Conservation (phyloP, 805 yeast species). For the Tanozyma kutaoensis region DNA sequence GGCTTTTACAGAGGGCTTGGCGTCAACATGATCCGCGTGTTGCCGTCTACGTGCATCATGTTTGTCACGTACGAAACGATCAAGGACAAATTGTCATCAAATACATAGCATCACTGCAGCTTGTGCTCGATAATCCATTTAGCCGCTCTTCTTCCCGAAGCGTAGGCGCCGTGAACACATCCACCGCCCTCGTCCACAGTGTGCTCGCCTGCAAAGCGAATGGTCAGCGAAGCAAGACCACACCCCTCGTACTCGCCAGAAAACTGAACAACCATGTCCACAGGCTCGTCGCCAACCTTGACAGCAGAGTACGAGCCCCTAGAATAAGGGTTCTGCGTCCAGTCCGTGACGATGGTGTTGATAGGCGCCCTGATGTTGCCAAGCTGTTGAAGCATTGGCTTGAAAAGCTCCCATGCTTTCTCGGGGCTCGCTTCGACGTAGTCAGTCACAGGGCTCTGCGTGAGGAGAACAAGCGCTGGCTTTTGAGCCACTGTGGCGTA, state of each 20-base stretch:
- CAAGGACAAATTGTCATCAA: conserved; percentile 4
- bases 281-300: conserved; percentile 55
- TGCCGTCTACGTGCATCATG: conserved; percentile 90
- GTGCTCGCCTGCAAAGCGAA: conserved; percentile 89
- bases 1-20: conserved; percentile 80
- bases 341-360: conserved; percentile 37
- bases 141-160: too few relatives aligned
- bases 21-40: conserved; percentile 67
- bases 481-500: conserved; percentile 16
- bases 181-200: conserved; percentile 81
- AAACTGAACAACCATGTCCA: conserved; percentile 46
- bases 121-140: too few relatives aligned
- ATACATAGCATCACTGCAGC: too few relatives aligned
- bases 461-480: conserved; percentile 44
- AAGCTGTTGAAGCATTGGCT: conserved; percentile 33
- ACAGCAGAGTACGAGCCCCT: conserved; percentile 77
- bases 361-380: conserved; percentile 13
- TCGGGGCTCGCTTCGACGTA: conserved; percentile 36
- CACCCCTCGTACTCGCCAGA: conserved; percentile 23
- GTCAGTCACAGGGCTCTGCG: conserved; percentile 65
- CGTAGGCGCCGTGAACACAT: conserved; percentile 88
- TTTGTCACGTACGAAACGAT: conserved; percentile 68
- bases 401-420: conserved; percentile 42
- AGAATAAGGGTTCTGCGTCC: conserved; percentile 73
- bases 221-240: conserved; percentile 24